These are phyloP conservation scores for Lavandula angustifolia DNA, from an alignment of 257 asterid species.

Conservation along the genomic window DNA sequence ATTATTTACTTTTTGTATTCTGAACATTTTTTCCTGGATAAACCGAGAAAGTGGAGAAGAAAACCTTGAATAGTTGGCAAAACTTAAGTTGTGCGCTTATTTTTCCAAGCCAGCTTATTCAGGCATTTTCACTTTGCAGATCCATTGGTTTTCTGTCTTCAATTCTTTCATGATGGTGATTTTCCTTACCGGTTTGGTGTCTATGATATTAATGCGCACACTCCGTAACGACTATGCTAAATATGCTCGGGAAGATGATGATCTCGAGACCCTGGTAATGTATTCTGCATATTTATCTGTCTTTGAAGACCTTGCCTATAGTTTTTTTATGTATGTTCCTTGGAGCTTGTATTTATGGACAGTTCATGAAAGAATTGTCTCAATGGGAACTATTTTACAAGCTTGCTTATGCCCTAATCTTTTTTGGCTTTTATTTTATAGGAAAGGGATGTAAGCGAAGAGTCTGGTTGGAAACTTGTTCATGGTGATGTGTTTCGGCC, in stretches of 20 bases:
- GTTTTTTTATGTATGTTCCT: not conserved
- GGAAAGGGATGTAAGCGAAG: conserved; percentile 87
- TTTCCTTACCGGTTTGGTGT: conserved; percentile 94
- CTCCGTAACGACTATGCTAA: conserved; percentile 97
- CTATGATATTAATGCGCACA: conserved; percentile 97
- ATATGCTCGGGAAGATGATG: conserved; percentile 99
- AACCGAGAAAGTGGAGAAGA: conserved; percentile 16
- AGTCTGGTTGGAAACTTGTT: conserved; percentile 95
- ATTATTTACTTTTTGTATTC: conserved; percentile 18
- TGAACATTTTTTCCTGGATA: not conserved
- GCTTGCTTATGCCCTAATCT: conserved; percentile 15
- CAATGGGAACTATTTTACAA: not conserved
- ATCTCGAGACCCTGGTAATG: conserved; percentile 88
- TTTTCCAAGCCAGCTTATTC: conserved; percentile 28
- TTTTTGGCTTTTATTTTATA: conserved; percentile 37
- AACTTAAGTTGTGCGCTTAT: conserved; percentile 10
- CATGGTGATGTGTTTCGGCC: conserved; percentile 95
- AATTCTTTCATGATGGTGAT: conserved; percentile 99
- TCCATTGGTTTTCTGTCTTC: conserved; percentile 96
- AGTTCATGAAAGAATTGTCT: not conserved
- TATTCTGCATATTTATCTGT: conserved; percentile 18
- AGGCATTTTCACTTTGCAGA: conserved; percentile 53
- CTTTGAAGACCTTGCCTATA: not conserved
- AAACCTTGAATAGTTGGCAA: not conserved
- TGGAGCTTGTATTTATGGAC: conserved; percentile 9